Evolutionary conservation across 352 stramenopile genomes (phyloP), one percentile per base, ranked within the genome.

Genomic region (Phytophthora capsici): DNA sequence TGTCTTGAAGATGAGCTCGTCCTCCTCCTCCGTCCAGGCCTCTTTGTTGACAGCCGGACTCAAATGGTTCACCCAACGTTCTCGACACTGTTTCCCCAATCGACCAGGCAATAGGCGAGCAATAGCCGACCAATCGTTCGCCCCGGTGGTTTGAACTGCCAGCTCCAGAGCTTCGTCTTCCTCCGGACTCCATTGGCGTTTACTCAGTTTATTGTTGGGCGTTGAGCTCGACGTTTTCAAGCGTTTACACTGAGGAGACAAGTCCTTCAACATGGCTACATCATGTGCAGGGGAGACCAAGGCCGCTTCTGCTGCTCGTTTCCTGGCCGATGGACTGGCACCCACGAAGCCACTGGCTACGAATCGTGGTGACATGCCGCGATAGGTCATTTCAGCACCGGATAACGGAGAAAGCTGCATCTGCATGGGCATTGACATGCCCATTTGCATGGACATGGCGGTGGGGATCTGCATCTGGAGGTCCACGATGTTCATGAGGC

Each of bases 21-120:
- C 95, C 66, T 99, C 96, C 45, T 98, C 80, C 46, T 89, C 72
- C 0, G 82, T 97, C 94, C 95, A 99, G 5, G 94, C 89, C 40
- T 97, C 86, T 57, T 98, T 99, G 71, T 87, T 95, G 55, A 99
- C 97, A 20, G 90, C 80, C 2, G 96, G 96, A 53, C 93, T 97
- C 34, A 99, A 72, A 71, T 99, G 96, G 76, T 99, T 99, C 61
- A 98, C 89, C 97, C 96, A 99, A 16, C 96, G 89, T 71, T 99
- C 97, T 4, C 96, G 82, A 73, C 97, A 99, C 71, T 99, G 96
- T 65, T 99, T 99, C 16, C 94, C 95, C 44, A 96, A 97, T 7
- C 97, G 84, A 3, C 96, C 96, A 5, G 94, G 94, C 13, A 99
- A 71, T 23, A 98, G 75, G 7, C 73, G 71, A 0, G 96, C 96